These are phyloP conservation scores for Jaltomata sinuosa DNA, from an alignment of 257 asterid species.

Conservation along the genomic window DNA sequence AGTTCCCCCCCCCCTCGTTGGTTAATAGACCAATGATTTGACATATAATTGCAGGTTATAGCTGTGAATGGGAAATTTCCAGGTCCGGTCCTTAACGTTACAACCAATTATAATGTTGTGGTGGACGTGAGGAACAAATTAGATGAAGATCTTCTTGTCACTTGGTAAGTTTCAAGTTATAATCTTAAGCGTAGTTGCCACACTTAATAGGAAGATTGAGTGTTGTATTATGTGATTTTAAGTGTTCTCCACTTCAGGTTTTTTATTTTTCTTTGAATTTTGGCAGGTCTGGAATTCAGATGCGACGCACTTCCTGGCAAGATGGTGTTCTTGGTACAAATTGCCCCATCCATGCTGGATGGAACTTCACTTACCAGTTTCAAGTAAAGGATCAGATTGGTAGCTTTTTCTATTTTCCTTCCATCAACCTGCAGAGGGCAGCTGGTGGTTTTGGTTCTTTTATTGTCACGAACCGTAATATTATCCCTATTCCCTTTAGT, in stretches of 20 bases:
- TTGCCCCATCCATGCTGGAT: constrained; percentile 70
- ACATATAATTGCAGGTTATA: constrained; percentile 43
- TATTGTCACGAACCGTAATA: constrained; percentile 48
- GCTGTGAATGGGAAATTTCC: constrained; percentile 87
- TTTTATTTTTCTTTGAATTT: not conserved
- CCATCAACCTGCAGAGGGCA: constrained; percentile 83
- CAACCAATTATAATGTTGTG: constrained; percentile 80
- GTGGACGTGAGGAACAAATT: constrained; percentile 74
- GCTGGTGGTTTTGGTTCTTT: constrained; percentile 89
- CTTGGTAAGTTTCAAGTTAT: constrained; percentile 45
- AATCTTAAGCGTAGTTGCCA: not conserved
- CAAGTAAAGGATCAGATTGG: constrained; percentile 99
- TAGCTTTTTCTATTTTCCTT: constrained; percentile 80
- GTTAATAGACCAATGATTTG: not conserved
- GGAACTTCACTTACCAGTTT: constrained; percentile 95
- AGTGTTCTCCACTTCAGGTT: not conserved
- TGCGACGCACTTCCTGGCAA: constrained; percentile 93
- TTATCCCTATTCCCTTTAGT: constrained; percentile 60
- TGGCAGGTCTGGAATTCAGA: constrained; percentile 82
- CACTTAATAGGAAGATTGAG: not conserved
- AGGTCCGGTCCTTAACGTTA: constrained; percentile 73
- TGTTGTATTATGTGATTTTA: not conserved
- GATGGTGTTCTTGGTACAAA: constrained; percentile 94
- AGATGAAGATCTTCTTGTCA: constrained; percentile 71
- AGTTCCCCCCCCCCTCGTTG: not conserved